Evolutionary conservation across 345 rosid genomes (phyloP).

Genomic region (Rhizophora apiculata): DNA sequence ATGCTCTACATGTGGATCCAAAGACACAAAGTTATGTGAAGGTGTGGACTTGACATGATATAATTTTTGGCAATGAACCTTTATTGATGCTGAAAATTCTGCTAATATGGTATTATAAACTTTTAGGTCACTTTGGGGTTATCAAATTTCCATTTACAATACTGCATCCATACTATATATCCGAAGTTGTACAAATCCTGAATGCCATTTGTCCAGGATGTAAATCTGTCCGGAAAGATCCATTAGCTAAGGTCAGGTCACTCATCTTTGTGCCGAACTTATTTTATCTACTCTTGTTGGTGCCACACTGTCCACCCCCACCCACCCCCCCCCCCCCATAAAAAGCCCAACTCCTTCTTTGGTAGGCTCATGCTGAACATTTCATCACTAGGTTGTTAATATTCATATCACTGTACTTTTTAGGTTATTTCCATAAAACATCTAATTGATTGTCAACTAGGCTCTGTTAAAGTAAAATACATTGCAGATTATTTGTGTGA

Average conservation of each 20-base stretch:
- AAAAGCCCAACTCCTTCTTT: too few relatives aligned
- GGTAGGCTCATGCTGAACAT: too few relatives aligned
- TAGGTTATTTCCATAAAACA: too few relatives aligned
- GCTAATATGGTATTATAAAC: conserved; percentile 12
- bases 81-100: conserved; percentile 1
- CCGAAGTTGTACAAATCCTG: conserved; percentile 60
- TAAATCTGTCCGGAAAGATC: conserved; percentile 60
- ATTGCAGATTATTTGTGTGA: too few relatives aligned
- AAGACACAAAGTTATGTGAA: conserved; percentile 60
- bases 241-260: conserved; percentile 50
- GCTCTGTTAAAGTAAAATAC: too few relatives aligned
- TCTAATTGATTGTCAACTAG: too few relatives aligned
- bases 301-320: too few relatives aligned
- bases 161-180: conserved; percentile 64
- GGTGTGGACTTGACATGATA: conserved; percentile 39
- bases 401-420: too few relatives aligned
- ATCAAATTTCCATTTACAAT: conserved; percentile 52
- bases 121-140: conserved; percentile 77
- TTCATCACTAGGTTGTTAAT: too few relatives aligned
- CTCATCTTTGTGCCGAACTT: conserved; percentile 19
- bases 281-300: neutral
- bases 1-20: conserved; percentile 71
- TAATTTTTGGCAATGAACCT: neutral
- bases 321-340: too few relatives aligned
- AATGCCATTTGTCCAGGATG: conserved; percentile 87